Evolutionary conservation across 106 monocot genomes (phyloP), one percentile per base, ranked within the genome.

Genomic region (Allium cepa): DNA sequence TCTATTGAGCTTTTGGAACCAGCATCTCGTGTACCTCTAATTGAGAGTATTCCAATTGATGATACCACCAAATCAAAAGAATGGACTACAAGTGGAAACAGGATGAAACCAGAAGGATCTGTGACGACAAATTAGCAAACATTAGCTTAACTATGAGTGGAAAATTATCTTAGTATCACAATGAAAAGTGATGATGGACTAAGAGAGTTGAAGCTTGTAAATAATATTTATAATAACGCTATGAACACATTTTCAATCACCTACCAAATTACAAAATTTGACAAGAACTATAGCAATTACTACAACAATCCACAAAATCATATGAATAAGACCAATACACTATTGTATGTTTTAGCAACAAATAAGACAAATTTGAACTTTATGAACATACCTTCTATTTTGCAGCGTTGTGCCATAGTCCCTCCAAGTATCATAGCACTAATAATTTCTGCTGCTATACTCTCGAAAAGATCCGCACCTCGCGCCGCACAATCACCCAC

Each of bases 401-500:
- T 99, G 61, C 99, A 99, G 50, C 85, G 87, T 53, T 83, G 72
- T 61, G 99, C 99, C 99, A 99, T 99, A 62, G 99, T 85, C 67
- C 99, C 99, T 26, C 99, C 99, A 72, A 99, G 93, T 85, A 99
- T 99, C 99, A 99, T 99, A 22, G 99, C 99, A 84, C 99, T 99
- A 69, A 99, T 99, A 73, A 99, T 99, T 79, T 99, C 99, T 55
- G 99, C 99, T 53, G 99, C 90, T 75, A 99, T 99, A 67, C 99
- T 99, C 83, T 99, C 99, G 83, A 99, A 99, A 57, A 99, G 90
- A 81, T 99, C 99, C 84, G 99, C 99, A 47, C 99, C 99, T 72
- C 99, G 90, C 47, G 99, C 99, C 67, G 99, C 99, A 93, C 99
- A 99, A 62, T 99, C 99, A 55, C 99, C 99, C 59, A 99, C 99